Percentiles rank a stretch among this genome's conserved stretches.
Evolutionary conservation across 257 asterid genomes (phyloP).

Genomic region (Solanum chiquidenum): DNA sequence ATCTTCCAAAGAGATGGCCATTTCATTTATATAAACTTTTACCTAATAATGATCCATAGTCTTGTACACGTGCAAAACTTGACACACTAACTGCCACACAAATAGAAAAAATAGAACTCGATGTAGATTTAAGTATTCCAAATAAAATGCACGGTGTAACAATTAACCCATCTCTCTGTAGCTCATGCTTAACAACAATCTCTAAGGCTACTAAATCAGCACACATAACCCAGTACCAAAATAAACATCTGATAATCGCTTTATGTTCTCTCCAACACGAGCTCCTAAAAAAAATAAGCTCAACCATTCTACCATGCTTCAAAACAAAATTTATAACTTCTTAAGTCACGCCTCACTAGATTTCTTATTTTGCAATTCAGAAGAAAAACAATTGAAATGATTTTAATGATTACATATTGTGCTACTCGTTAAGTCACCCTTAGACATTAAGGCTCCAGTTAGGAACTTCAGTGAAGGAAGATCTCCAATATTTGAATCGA

Average conservation of each 20-base stretch:
- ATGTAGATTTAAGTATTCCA: too few species aligned
- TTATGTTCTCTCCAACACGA: background rate
- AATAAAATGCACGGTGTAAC: too few species aligned
- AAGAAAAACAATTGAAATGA: background rate
- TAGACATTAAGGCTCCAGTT: conserved; percentile 70
- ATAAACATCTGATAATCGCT: background rate
- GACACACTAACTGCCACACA: too few species aligned
- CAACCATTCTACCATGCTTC: background rate
- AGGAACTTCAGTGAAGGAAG: conserved; percentile 81
- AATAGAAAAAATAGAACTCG: too few species aligned
- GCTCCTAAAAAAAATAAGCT: background rate
- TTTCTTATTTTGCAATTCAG: background rate
- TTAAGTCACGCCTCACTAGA: background rate
- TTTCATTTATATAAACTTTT: too few species aligned
- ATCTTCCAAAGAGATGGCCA: too few species aligned
- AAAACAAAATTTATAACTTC: background rate
- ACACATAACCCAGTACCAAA: background rate
- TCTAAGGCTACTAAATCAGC: background rate
- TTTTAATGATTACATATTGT: conserved; percentile 36
- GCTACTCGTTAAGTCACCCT: conserved; percentile 68
- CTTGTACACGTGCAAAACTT: too few species aligned
- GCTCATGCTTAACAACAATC: background rate
- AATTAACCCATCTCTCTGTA: background rate
- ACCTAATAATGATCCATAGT: too few species aligned
- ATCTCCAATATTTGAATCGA: conserved; percentile 87